Conservation (phyloP, 176 grass and related monocot genomes). For the Urochloa ruziziensis region DNA sequence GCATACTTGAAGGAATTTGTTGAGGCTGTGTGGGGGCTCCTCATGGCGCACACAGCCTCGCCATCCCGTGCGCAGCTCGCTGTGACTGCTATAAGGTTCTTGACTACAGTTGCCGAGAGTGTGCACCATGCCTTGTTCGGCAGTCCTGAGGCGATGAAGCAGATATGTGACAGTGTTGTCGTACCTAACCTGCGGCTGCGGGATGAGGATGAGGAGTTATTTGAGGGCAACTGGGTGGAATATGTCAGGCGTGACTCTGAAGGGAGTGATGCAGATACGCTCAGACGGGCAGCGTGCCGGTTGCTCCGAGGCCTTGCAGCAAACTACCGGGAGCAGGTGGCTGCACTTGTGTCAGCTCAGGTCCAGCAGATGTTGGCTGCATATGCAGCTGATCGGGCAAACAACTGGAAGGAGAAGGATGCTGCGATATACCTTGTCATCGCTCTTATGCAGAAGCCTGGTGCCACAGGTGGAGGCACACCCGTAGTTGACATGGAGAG, state of each 20-base stretch:
- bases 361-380: constrained; percentile 84
- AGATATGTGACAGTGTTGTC: constrained; percentile 86
- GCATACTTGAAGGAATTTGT: constrained; percentile 76
- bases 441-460: constrained; percentile 75
- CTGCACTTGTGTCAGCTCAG: constrained; percentile 59
- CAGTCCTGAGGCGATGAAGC: constrained; percentile 63
- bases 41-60: constrained; percentile 51
- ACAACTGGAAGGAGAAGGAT: constrained; percentile 98
- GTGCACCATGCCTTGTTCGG: constrained; percentile 87
- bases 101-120: constrained; percentile 88
- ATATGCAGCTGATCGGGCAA: constrained; percentile 49
- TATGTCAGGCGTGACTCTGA: constrained; percentile 93
- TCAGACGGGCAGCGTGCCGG: constrained; percentile 79
- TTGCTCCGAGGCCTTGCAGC: constrained; percentile 76
- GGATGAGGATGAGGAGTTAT: constrained; percentile 95
- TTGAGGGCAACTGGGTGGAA: constrained; percentile 88
- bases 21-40: constrained; percentile 81
- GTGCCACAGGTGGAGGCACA: constrained; percentile 49
- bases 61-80: constrained; percentile 66
- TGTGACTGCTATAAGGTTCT: constrained; percentile 86
- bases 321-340: constrained; percentile 88
- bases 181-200: constrained; percentile 88
- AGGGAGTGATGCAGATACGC: constrained; percentile 84
- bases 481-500: constrained; percentile 84
- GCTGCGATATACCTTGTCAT: constrained; percentile 94